These are phyloP conservation scores for Leccinum pseudoinsigne DNA, from an alignment of 1,284 basidiomycete species.

Conservation along the genomic window DNA sequence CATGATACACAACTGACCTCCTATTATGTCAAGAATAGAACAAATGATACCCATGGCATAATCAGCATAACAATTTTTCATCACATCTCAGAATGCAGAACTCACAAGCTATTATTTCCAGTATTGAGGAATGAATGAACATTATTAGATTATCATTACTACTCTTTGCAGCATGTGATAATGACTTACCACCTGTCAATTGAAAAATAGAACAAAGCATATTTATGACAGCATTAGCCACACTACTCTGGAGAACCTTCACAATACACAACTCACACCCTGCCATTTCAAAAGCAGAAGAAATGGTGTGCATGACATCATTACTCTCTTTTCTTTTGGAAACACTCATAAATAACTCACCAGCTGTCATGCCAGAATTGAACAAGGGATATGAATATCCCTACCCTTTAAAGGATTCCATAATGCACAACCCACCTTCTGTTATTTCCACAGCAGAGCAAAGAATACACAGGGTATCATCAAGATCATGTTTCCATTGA, in stretches of 20 bases:
- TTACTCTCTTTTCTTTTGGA: too few relatives aligned
- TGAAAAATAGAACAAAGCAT: neutral
- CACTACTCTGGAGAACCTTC: neutral
- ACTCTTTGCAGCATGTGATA: too few relatives aligned
- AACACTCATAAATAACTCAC: too few relatives aligned
- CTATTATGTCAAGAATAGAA: neutral
- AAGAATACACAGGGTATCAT: neutral
- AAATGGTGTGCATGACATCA: too few relatives aligned
- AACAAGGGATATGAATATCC: too few relatives aligned
- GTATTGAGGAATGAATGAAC: neutral
- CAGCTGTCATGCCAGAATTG: too few relatives aligned
- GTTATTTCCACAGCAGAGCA: neutral
- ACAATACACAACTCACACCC: neutral
- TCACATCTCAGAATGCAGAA: neutral
- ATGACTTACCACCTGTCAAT: neutral
- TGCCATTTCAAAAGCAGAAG: too few relatives aligned
- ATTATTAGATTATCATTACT: too few relatives aligned
- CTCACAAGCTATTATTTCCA: neutral
- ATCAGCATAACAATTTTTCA: rapidly evolving
- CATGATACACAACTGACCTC: too few relatives aligned
- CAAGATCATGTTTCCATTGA: neutral
- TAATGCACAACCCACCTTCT: neutral
- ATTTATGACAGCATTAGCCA: neutral
- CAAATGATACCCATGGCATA: neutral
- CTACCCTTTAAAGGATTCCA: neutral